Evolutionary conservation across 2,329 filamentous ascomycete species (phyloP), one percentile per base, ranked within the genome.

Genomic region (Mycosphaerella sp.): DNA sequence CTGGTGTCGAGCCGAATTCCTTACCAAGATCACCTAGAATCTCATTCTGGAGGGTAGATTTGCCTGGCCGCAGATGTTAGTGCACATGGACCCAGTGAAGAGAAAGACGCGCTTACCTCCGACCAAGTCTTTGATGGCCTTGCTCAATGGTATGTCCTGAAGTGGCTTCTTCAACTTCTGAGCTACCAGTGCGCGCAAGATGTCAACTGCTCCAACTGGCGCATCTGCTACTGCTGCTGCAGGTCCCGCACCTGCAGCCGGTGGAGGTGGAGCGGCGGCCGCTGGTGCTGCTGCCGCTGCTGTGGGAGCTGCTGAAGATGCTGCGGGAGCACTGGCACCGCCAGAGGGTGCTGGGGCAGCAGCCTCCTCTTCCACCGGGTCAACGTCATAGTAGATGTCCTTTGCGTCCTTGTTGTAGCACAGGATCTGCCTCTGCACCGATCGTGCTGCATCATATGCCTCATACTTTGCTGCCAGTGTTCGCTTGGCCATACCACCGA

Each of bases 391-490:
- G 79, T 98, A 98, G 62, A 98, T 98, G 73, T 98, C 93, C 73
- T 96, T 97, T 53, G 90, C 87, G 69, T 98, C 93, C 74, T 98
- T 98, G 80, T 95, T 97, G 79, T 97, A 98, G 79, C 93, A 97
- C 54, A 98, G 82, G 70, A 98, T 96, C 73, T 97, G 92, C 71
- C 93, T 84, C 76, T 96, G 91, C 42, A 97, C 86, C 6, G 92
- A 96, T 68, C 92, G 92, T 58, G 93, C 93, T 53, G 93, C 93
- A 75, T 98, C 93, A 75, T 96, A 95, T 60, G 92, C 91, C 79
- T 98, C 93, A 74, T 97, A 98, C 76, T 97, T 97, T 70, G 90
- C 91, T 57, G 91, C 89, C 59, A 98, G 76, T 51, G 93, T 98
- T 66, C 92, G 83, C 79, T 91, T 95, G 62, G 93, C 93, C 93